Evolutionary conservation across 2,329 filamentous ascomycete genomes (phyloP).

Genomic region (Coniochaeta ligniaria): DNA sequence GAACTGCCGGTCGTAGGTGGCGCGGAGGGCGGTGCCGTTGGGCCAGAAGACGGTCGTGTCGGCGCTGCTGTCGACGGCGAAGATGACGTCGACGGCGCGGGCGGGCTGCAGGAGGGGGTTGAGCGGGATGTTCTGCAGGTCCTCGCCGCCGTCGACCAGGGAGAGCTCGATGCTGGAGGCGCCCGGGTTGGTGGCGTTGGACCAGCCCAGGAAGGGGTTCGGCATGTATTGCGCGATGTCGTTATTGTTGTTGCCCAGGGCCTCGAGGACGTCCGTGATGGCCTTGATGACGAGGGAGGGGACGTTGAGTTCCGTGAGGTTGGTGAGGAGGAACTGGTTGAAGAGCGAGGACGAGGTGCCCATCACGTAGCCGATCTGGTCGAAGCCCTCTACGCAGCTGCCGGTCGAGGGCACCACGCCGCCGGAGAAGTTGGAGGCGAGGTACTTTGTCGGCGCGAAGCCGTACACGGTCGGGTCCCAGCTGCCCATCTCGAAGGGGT

Average conservation of each 20-base stretch:
- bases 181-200: conserved; percentile 29
- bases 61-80: conserved; percentile 58
- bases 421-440: conserved; percentile 49
- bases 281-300: conserved; percentile 43
- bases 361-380: conserved; percentile 78
- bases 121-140: conserved; percentile 43
- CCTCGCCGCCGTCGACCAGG: conserved; percentile 43
- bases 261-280: conserved; percentile 42
- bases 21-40: conserved; percentile 50
- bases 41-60: conserved; percentile 53
- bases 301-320: conserved; percentile 42
- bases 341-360: conserved; percentile 81
- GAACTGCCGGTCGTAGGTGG: conserved; percentile 48
- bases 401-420: conserved; percentile 47
- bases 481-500: conserved; percentile 58
- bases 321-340: conserved; percentile 64
- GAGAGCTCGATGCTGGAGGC: conserved; percentile 28
- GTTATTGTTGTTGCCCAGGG: conserved; percentile 45
- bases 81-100: conserved; percentile 53
- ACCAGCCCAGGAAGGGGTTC: conserved; percentile 54
- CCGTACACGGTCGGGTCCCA: conserved; percentile 53
- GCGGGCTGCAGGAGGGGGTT: conserved; percentile 41
- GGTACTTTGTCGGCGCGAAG: conserved; percentile 52
- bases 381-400: conserved; percentile 69
- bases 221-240: conserved; percentile 45